Base-by-base conservation (phyloP, 768 basidiomycete genomes). In the Coprinopsis sp. region DNA sequence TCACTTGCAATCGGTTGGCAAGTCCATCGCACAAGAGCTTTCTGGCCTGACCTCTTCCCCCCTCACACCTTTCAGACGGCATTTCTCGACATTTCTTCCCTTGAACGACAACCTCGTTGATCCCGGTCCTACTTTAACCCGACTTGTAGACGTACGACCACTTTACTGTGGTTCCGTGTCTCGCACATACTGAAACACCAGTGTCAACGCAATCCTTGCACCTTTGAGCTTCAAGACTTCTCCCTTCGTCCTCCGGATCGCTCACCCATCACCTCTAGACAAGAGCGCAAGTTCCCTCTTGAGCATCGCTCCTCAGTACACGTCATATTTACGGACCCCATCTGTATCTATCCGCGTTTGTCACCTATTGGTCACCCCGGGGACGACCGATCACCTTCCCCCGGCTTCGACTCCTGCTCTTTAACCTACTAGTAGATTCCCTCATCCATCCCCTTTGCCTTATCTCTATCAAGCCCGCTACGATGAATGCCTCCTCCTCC, bases 151-250 rank as follows among this genome's bases (percentile, higher is more conserved):
- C 76, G 82, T 38, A 83, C 82, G 83, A 85, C 82, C 84, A 78
- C 84, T 87, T 87, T 47, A 64, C 58, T 87, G 86, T 77, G 84
- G 84, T 84, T 79, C 71, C 79, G 82, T 81, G 75, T 76, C 77
- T 83, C 81, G 80, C 73, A 72, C 73, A 69, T 71, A 82, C 84
- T 84, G 67, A 88, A 61, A 86, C 87, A 83, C 72, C 62, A 84
- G 84, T 80, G 62, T 76, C 76, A 66, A 54, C 52, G 59, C 65
- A 59, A 55, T 55, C 59, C 54, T 52, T 55, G 48, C 53, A 52
- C 47, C 51, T 54, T n/a, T n/a, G n/a, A 37, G 45, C 56, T 56
- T 61, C 65, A 54, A 60, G 59, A 54, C 51, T 49, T 53, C 31
- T 39, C 39, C 19, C 5, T 38, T 19, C 23, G 46, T 43, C 53